Base-by-base conservation (phyloP, 1,284 basidiomycete species). In the Cutaneotrichosporon cyanovorans region DNA sequence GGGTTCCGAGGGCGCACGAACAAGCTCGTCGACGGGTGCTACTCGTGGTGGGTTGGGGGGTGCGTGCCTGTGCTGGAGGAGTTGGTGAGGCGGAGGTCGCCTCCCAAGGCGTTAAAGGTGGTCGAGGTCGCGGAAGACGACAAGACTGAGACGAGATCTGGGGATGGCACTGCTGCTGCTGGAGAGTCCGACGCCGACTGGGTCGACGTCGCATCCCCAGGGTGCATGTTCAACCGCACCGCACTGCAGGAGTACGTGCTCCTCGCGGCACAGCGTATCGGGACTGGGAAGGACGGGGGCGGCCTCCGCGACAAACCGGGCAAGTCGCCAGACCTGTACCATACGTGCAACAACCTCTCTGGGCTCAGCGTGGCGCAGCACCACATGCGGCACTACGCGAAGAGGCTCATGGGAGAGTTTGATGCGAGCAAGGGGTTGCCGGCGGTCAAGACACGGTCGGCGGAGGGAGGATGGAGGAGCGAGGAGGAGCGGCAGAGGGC, bases 1-100 rank as follows among this genome's bases (percentile, higher is more conserved):
- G 95, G 93, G 0, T 97, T 98, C 73, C 80, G 80, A 38, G 95
- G 95, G 0, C 77, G 95, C 36, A 89, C 88, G 50, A 99, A 98
- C 70, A 99, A 99, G 72, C 79, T 99, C 12, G 93, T 99, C 0
- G 95, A 99, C 63, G 95, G 93, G 3, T 99, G 95, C 72, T 99
- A 98, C 69, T 84, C 87, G 25, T 98, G 95, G 95, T 98, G 91
- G 86, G 87, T 92, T 22, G 93, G 87, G 2, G 92, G 92, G 0
- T 79, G 85, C n/a, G 87, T 95, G 64, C 77, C 80, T 0, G 73
- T 96, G 10, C 72, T 95, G 0, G 84, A 86, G 45, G 81, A 73
- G 18, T 58, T 85, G 11, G 69, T 85, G 28, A 58, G 54, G 61
- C 38, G 62, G n/a, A 62, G n/a, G n/a, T n/a, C n/a, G n/a, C n/a